Percentiles rank a stretch among this genome's conserved stretches.
Conservation (phyloP, 305 asterid genomes). For the Vinca major region DNA sequence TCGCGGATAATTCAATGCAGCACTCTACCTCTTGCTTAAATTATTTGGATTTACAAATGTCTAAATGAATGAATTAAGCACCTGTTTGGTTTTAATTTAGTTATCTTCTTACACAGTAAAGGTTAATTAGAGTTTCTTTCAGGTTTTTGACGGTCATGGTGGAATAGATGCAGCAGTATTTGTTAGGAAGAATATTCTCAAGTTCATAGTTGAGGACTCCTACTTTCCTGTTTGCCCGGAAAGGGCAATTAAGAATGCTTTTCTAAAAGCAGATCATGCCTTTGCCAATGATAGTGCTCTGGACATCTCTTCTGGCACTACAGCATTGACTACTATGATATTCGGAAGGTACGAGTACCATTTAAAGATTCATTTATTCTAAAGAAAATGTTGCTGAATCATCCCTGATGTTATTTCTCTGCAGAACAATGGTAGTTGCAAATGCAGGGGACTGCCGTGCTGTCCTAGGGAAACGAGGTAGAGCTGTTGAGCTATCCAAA, state of each 20-base stretch:
- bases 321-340: constrained; percentile 66
- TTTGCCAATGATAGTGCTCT: constrained; percentile 67
- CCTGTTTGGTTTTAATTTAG: not conserved
- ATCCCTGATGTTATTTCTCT: constrained; percentile 12
- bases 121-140: constrained; percentile 9
- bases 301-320: constrained; percentile 81
- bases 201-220: constrained; percentile 57
- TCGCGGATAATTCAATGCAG: too few relatives aligned
- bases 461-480: constrained; percentile 77
- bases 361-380: not conserved
- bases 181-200: constrained; percentile 56
- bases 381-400: not conserved
- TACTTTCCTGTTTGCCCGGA: constrained; percentile 56
- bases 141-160: constrained; percentile 95
- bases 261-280: constrained; percentile 65
- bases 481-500: constrained; percentile 73
- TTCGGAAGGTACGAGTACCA: constrained; percentile 46
- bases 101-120: not conserved
- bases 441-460: constrained; percentile 96
- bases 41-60: not conserved
- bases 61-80: not conserved
- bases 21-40: too few relatives aligned
- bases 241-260: constrained; percentile 68
- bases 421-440: constrained; percentile 50
- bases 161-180: constrained; percentile 74